phyloP scores from a whole-genome alignment of 1,284 basidiomycete species.

The Marasmius fiardii region DNA sequence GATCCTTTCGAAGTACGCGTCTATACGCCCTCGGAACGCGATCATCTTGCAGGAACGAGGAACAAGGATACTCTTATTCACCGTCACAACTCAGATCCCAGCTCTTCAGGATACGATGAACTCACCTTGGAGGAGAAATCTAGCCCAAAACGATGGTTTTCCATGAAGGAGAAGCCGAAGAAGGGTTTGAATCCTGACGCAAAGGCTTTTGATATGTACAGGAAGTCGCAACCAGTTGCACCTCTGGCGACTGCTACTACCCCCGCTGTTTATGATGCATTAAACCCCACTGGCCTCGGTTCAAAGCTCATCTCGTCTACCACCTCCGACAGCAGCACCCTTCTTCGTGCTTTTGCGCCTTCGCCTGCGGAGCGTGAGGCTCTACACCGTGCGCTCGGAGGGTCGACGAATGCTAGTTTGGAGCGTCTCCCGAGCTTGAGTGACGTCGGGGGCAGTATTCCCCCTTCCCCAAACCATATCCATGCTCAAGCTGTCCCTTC shows the following conservation, averaged over 20 bases:
- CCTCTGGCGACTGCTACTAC: slow-evolving; percentile 14
- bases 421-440: slow-evolving; percentile 71
- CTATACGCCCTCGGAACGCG: slow-evolving; percentile 23
- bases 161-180: slow-evolving; percentile 43
- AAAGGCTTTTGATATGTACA: slow-evolving; percentile 69
- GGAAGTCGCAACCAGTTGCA: slow-evolving; percentile 22
- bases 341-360: slow-evolving; percentile 77
- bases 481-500: slow-evolving; percentile 30
- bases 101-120: slow-evolving; percentile 18
- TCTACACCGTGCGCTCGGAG: slow-evolving; percentile 65
- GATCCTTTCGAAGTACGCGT: slow-evolving; percentile 45
- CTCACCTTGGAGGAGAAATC: slow-evolving; percentile 18
- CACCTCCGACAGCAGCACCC: slow-evolving; percentile 39
- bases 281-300: slow-evolving; percentile 53
- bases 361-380: slow-evolving; percentile 79
- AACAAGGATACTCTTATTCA: slow-evolving; percentile 31
- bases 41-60: slow-evolving; percentile 21
- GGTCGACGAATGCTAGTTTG: slow-evolving; percentile 65
- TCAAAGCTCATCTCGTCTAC: slow-evolving; percentile 35
- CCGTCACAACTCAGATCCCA: slow-evolving; percentile 41
- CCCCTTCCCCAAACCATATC: slow-evolving; percentile 52
- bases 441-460: slow-evolving; percentile 59
- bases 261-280: slow-evolving; percentile 40
- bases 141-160: slow-evolving; percentile 48
- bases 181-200: slow-evolving; percentile 81